Percentiles rank a stretch among this genome's conserved stretches.
These are phyloP conservation scores for Ophiocordyceps camponoti-leonardi DNA, from an alignment of 2,329 filamentous ascomycete genomes.

Conservation along the genomic window DNA sequence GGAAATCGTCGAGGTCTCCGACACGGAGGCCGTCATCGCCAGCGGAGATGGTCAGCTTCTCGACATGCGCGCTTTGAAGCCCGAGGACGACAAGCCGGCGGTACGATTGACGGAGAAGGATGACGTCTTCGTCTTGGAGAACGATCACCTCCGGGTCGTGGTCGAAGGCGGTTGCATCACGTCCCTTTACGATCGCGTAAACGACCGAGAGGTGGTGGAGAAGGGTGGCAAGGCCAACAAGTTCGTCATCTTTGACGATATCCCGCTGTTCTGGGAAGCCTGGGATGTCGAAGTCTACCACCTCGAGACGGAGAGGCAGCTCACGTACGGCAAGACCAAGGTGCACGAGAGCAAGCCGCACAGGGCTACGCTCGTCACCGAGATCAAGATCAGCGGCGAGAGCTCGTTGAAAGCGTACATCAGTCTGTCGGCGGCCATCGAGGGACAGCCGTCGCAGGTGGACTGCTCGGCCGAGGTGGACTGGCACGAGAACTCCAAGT, in stretches of 20 bases:
- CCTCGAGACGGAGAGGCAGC: slow-evolving; percentile 65
- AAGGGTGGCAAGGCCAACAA: slow-evolving; percentile 67
- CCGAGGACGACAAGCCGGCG: slow-evolving; percentile 22
- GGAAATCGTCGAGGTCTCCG: slow-evolving; percentile 51
- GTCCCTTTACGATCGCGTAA: slow-evolving; percentile 61
- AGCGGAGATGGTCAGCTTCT: slow-evolving; percentile 37
- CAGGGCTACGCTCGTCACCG: slow-evolving; percentile 65
- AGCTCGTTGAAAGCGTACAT: slow-evolving; percentile 81
- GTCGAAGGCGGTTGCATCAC: slow-evolving; percentile 64
- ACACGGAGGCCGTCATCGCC: slow-evolving; percentile 33
- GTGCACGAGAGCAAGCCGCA: slow-evolving; percentile 58
- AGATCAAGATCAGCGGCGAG: slow-evolving; percentile 72
- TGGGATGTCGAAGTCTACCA: slow-evolving; percentile 98
- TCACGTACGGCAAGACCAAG: slow-evolving; percentile 48
- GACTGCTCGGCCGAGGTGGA: slow-evolving; percentile 78
- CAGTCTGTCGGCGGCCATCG: slow-evolving; percentile 52
- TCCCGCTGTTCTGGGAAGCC: slow-evolving; percentile 91
- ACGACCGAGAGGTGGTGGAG: slow-evolving; percentile 62
- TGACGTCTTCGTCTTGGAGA: slow-evolving; percentile 60
- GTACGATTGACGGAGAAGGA: slow-evolving; percentile 33
- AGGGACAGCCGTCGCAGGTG: slow-evolving; percentile 44
- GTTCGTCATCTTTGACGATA: slow-evolving; percentile 90
- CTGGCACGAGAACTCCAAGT: slow-evolving; percentile 94
- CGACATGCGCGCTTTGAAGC: slow-evolving; percentile 31
- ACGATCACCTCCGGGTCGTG: slow-evolving; percentile 56